Conservation (phyloP, 257 asterid genomes). For the Osmanthus fragrans region DNA sequence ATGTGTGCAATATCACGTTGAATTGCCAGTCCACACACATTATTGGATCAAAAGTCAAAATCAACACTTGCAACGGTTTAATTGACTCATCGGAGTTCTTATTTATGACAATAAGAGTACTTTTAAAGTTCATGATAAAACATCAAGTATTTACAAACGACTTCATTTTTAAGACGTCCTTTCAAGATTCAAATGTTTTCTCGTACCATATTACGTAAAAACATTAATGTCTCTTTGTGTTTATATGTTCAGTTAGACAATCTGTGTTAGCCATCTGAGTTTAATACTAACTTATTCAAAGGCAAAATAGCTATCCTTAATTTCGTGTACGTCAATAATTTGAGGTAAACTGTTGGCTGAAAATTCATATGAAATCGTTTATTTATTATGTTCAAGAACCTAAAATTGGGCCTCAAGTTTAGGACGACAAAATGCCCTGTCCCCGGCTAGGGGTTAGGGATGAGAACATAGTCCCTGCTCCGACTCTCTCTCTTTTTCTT, state of each 20-base stretch:
- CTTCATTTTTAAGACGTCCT: slow-evolving; percentile 29
- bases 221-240: slow-evolving; percentile 23
- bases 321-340: too few relatives aligned
- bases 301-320: neutral
- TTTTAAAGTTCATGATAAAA: too few relatives aligned
- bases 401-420: too few relatives aligned
- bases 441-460: too few relatives aligned
- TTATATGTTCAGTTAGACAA: slow-evolving; percentile 1
- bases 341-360: too few relatives aligned
- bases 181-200: neutral
- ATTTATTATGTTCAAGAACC: too few relatives aligned
- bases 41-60: neutral
- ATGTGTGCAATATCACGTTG: too few relatives aligned
- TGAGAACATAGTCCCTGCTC: too few relatives aligned
- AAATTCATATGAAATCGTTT: too few relatives aligned
- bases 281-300: neutral
- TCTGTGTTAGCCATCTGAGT: neutral
- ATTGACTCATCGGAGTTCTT: neutral
- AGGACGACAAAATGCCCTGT: too few relatives aligned
- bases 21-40: neutral
- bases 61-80: neutral
- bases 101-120: neutral
- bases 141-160: slow-evolving; percentile 32
- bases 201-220: neutral
- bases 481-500: too few relatives aligned